A percentile compares a stretch with the other conserved stretches of the same genome.
These are phyloP conservation scores for Globisporangium irregulare DNA, from an alignment of 352 stramenopile species.

Conservation along the genomic window DNA sequence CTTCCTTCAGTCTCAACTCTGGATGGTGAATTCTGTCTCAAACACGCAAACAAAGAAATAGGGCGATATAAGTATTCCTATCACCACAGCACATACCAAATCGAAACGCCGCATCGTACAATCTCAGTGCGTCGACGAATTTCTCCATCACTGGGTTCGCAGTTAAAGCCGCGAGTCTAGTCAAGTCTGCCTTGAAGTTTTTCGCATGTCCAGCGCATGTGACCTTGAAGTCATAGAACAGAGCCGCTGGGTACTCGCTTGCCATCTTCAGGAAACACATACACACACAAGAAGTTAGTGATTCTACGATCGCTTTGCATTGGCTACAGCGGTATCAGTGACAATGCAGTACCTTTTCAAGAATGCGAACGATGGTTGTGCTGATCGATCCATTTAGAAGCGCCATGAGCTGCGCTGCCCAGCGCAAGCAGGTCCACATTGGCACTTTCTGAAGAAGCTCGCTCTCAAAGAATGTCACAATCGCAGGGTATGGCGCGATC, in stretches of 20 bases:
- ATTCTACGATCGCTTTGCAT: background rate
- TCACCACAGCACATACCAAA: too few species aligned
- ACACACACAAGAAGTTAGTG: background rate
- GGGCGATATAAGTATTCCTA: too few species aligned
- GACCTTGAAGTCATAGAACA: constrained; percentile 86
- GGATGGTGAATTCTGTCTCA: constrained; percentile 68
- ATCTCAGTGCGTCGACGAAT: constrained; percentile 69
- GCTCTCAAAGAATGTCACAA: constrained; percentile 45
- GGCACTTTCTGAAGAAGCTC: constrained; percentile 46
- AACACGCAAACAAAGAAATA: constrained; percentile 1
- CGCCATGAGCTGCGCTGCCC: constrained; percentile 76
- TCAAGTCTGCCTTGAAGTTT: constrained; percentile 44
- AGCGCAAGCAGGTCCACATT: constrained; percentile 78
- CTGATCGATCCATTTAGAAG: constrained; percentile 57
- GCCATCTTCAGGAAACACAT: constrained; percentile 43
- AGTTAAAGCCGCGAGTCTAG: constrained; percentile 43
- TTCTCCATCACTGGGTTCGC: constrained; percentile 78
- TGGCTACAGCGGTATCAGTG: background rate
- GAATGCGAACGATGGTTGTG: constrained; percentile 47
- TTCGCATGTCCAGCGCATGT: constrained; percentile 39
- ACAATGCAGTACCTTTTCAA: constrained; percentile 62
- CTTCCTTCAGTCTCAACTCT: constrained; percentile 79
- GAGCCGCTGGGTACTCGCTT: constrained; percentile 57
- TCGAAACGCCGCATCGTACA: constrained; percentile 33
- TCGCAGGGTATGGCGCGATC: constrained; percentile 43